Evolutionary conservation across 768 basidiomycete genomes (phyloP).

Genomic region (Mycena rebaudengoi): DNA sequence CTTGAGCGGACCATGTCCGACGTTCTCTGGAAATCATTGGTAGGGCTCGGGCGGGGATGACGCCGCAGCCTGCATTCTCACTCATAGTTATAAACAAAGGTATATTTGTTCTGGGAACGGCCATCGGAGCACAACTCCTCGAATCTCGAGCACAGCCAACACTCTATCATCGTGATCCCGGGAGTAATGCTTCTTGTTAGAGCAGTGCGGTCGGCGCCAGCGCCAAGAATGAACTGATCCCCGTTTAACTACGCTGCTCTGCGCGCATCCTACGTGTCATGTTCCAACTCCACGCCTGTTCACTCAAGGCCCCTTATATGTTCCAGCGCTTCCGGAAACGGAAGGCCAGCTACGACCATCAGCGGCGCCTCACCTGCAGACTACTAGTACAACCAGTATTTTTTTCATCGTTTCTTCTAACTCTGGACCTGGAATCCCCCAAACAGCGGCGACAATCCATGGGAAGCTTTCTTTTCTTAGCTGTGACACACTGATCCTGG

Average conservation of each 20-base stretch:
- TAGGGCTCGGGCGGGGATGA: constrained; percentile 1
- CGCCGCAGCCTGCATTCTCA: too few relatives aligned
- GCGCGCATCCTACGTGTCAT: constrained; percentile 6
- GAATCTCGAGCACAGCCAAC: constrained; percentile 13
- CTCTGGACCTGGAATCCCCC: constrained; percentile 6
- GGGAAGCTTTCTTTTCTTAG: constrained; percentile 10
- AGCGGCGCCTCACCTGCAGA: constrained; percentile 6
- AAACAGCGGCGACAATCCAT: not conserved
- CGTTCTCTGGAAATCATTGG: constrained; percentile 11
- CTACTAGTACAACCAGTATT: constrained; percentile 5
- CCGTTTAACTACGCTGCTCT: too few relatives aligned
- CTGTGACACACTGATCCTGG: not conserved
- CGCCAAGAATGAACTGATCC: not conserved
- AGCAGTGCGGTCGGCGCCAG: too few relatives aligned
- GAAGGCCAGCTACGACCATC: not conserved
- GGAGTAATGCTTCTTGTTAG: not conserved
- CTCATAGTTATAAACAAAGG: constrained; percentile 13
- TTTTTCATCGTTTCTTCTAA: constrained; percentile 3
- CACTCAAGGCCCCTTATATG: too few relatives aligned
- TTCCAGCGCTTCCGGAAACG: not conserved
- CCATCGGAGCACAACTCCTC: constrained; percentile 4
- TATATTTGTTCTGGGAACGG: constrained; percentile 8
- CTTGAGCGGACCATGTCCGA: constrained; percentile 14
- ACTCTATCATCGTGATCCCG: not conserved
- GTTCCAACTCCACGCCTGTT: too few relatives aligned